A percentile compares a stretch with the other conserved stretches of the same genome.
Evolutionary conservation across 495 filamentous ascomycete genomes (phyloP).

Genomic region (Hypomontagnella monticulosa): DNA sequence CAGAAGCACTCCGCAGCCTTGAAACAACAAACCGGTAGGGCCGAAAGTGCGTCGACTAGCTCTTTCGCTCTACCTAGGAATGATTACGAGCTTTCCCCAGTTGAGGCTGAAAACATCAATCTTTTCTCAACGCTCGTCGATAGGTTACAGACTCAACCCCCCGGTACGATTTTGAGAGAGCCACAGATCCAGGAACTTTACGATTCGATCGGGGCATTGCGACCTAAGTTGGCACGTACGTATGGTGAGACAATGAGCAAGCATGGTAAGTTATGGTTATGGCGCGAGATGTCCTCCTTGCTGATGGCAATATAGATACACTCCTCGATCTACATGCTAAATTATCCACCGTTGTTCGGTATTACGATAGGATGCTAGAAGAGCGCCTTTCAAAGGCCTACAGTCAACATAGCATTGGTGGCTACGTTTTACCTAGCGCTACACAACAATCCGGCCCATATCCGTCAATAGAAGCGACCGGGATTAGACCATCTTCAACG

Average conservation of each 20-base stretch:
- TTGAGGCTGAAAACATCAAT: conserved; percentile 97
- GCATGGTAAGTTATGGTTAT: conserved; percentile 71
- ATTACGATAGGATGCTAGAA: conserved; percentile 98
- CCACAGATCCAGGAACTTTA: conserved; percentile 98
- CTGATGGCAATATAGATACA: conserved; percentile 67
- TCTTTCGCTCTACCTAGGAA: conserved; percentile 74
- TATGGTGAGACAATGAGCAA: conserved; percentile 99
- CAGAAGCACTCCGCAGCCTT: conserved; percentile 82
- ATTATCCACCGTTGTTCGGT: conserved; percentile 95
- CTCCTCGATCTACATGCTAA: conserved; percentile 94
- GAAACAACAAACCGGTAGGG: conserved; percentile 72
- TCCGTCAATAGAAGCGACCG: conserved; percentile 65
- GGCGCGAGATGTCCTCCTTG: conserved; percentile 39
- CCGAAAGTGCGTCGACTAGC: conserved; percentile 48
- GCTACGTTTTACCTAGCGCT: conserved; percentile 60
- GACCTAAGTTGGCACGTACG: conserved; percentile 93
- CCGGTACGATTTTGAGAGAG: conserved; percentile 92
- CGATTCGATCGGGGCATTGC: conserved; percentile 90
- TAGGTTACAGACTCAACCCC: conserved; percentile 91
- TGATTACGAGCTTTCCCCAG: conserved; percentile 92
- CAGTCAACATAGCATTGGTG: conserved; percentile 74
- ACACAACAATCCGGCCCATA: conserved; percentile 72
- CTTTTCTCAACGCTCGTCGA: conserved; percentile 95
- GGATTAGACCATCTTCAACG: conserved; percentile 57
- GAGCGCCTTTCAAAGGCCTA: conserved; percentile 93